Conservation (phyloP, 1,284 basidiomycete species). For the Ustilago xerochloae region DNA sequence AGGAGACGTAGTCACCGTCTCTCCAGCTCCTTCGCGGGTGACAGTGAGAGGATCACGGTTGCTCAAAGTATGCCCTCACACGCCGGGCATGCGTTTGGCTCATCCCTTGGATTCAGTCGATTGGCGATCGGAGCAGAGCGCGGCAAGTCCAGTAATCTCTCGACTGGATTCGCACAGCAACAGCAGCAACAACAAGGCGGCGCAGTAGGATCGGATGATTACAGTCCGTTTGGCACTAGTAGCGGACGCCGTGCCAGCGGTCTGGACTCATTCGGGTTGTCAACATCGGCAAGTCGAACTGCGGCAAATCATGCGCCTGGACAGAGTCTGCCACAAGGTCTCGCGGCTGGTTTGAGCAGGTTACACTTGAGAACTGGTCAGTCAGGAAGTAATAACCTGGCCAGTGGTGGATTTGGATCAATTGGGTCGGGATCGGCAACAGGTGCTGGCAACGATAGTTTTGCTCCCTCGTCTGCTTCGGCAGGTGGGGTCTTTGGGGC, state of each 20-base stretch:
- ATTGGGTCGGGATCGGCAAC: too few relatives aligned
- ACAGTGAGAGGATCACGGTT: conserved; percentile 24
- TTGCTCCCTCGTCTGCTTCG: not conserved
- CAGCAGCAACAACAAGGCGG: conserved; percentile 15
- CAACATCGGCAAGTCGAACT: conserved; percentile 28
- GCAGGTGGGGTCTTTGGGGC: not conserved
- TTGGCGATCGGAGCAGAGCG: conserved; percentile 32
- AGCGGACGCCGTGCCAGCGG: conserved; percentile 19
- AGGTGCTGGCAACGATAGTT: not conserved
- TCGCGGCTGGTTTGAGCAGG: conserved; percentile 84
- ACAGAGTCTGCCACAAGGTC: conserved; percentile 84
- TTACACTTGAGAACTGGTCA: conserved; percentile 74
- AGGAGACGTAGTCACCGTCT: conserved; percentile 42
- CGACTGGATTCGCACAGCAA: conserved; percentile 44
- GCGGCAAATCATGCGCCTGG: conserved; percentile 78
- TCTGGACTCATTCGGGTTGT: conserved; percentile 33
- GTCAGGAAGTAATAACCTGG: not conserved
- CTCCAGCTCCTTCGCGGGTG: conserved; percentile 39
- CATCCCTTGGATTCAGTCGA: conserved; percentile 33
- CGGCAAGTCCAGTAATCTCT: conserved; percentile 40
- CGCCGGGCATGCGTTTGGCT: conserved; percentile 13
- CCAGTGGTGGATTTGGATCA: conserved; percentile 10
- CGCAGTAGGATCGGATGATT: too few relatives aligned
- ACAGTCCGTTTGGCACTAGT: conserved; percentile 15
- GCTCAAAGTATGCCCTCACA: conserved; percentile 61